These are phyloP conservation scores for Zygosaccharomyces rouxii DNA, from an alignment of 805 yeast species.

Conservation along the genomic window DNA sequence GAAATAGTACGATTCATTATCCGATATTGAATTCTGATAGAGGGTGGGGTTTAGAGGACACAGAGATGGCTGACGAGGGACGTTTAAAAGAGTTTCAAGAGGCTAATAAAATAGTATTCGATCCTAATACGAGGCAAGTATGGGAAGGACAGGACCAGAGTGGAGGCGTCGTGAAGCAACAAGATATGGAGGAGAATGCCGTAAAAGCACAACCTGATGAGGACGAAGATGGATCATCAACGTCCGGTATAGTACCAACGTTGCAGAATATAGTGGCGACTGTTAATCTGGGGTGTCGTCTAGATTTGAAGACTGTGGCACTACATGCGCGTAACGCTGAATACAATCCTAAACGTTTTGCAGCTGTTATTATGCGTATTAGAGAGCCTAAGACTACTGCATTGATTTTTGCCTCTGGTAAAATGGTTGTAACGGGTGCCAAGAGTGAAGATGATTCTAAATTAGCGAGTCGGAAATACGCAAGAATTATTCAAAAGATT, in stretches of 20 bases:
- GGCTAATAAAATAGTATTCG: slow-evolving; percentile 35
- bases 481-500: slow-evolving; percentile 94
- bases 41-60: slow-evolving; percentile 1
- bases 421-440: slow-evolving; percentile 99
- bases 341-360: slow-evolving; percentile 97
- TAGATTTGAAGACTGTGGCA: slow-evolving; percentile 95
- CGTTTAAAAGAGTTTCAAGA: slow-evolving; percentile 35
- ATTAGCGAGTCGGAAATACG: slow-evolving; percentile 94
- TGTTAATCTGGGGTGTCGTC: slow-evolving; percentile 90
- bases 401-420: slow-evolving; percentile 94
- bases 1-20: neutral
- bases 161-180: slow-evolving; percentile 9
- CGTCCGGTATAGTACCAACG: slow-evolving; percentile 96
- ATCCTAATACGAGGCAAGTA: slow-evolving; percentile 36
- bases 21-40: neutral
- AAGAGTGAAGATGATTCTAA: slow-evolving; percentile 98
- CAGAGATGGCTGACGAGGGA: slow-evolving; percentile 32
- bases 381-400: slow-evolving; percentile 99
- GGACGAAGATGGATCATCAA: slow-evolving; percentile 58
- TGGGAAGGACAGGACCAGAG: slow-evolving; percentile 33
- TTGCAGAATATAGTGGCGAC: slow-evolving; percentile 94
- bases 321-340: slow-evolving; percentile 98
- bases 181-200: slow-evolving; percentile 3
- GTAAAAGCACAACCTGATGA: slow-evolving; percentile 18
- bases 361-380: slow-evolving; percentile 98